These are phyloP conservation scores for Moesziomyces sp. DNA, from an alignment of 1,284 basidiomycete genomes.

Conservation along the genomic window DNA sequence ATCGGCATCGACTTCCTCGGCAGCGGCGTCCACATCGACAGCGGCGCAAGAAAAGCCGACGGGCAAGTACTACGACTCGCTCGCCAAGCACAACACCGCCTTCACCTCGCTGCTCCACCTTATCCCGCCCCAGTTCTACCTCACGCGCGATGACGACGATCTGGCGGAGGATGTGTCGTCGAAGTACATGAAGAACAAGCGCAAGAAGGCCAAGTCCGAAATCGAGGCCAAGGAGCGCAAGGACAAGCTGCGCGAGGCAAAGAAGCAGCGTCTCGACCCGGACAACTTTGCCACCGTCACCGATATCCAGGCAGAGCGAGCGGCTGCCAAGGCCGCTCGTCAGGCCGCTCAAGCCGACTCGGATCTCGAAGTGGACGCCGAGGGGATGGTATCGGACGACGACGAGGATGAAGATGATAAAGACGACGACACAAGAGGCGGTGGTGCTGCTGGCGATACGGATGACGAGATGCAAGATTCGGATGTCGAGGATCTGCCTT, in stretches of 20 bases:
- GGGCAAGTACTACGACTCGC: constrained; percentile 40
- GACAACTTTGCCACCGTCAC: constrained; percentile 57
- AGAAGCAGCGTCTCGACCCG: constrained; percentile 61
- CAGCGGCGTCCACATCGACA: constrained; percentile 10
- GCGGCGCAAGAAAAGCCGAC: neutral
- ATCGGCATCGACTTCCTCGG: constrained; percentile 18
- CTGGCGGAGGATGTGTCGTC: constrained; percentile 42
- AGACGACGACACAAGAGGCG: constrained; percentile 14
- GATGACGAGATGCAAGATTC: constrained; percentile 50
- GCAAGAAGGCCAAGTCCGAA: constrained; percentile 62
- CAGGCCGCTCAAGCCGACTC: constrained; percentile 30
- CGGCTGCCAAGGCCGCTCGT: constrained; percentile 41
- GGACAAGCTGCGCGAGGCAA: constrained; percentile 47
- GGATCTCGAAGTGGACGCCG: constrained; percentile 45
- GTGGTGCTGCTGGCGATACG: constrained; percentile 44
- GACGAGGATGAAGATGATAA: constrained; percentile 43
- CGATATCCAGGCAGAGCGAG: constrained; percentile 56
- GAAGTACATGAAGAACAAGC: constrained; percentile 66
- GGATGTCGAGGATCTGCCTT: constrained; percentile 33
- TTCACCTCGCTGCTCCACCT: constrained; percentile 58
- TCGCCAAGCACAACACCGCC: constrained; percentile 53
- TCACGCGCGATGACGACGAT: constrained; percentile 47
- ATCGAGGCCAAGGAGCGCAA: constrained; percentile 59
- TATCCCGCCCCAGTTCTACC: constrained; percentile 64
- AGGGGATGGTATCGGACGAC: constrained; percentile 38